Conservation (phyloP, 805 yeast species). For the Metschnikowia lachancei region DNA sequence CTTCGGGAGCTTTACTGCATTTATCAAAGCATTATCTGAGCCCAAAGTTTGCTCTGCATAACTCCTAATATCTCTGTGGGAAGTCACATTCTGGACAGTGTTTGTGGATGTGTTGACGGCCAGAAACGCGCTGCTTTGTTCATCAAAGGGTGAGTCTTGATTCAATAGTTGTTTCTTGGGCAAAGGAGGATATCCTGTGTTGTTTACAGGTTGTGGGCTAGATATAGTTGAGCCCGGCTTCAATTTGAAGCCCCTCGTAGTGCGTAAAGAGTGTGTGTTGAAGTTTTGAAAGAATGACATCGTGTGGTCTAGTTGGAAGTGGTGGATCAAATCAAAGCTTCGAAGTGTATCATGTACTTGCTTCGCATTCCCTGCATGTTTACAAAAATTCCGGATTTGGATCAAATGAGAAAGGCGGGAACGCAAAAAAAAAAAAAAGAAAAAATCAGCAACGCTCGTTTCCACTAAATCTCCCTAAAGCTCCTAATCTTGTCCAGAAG, state of each 20-base stretch:
- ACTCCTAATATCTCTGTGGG: slow-evolving; percentile 72
- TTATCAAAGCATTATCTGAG: slow-evolving; percentile 82
- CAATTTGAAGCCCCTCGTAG: slow-evolving; percentile 44
- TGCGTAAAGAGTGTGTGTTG: slow-evolving; percentile 41
- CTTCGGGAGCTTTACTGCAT: slow-evolving; percentile 89
- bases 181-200: slow-evolving; percentile 33
- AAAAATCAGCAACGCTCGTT: neutral
- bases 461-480: neutral
- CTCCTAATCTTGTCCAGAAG: neutral
- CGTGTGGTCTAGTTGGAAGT: slow-evolving; percentile 2
- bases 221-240: slow-evolving; percentile 41
- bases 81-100: slow-evolving; percentile 35
- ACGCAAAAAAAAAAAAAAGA: neutral
- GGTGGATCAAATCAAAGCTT: neutral
- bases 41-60: slow-evolving; percentile 96
- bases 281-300: slow-evolving; percentile 45
- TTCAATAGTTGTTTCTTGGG: slow-evolving; percentile 17
- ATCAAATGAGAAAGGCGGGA: slow-evolving; percentile 6
- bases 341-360: neutral
- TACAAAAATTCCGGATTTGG: slow-evolving; percentile 18
- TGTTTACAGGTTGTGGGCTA: slow-evolving; percentile 34
- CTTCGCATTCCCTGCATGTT: slow-evolving; percentile 12
- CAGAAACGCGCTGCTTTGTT: slow-evolving; percentile 21
- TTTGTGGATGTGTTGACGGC: slow-evolving; percentile 27
- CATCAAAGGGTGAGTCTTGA: slow-evolving; percentile 10